Base-by-base conservation (phyloP, 1,139 yeast species). In the Pichia cactophila region DNA sequence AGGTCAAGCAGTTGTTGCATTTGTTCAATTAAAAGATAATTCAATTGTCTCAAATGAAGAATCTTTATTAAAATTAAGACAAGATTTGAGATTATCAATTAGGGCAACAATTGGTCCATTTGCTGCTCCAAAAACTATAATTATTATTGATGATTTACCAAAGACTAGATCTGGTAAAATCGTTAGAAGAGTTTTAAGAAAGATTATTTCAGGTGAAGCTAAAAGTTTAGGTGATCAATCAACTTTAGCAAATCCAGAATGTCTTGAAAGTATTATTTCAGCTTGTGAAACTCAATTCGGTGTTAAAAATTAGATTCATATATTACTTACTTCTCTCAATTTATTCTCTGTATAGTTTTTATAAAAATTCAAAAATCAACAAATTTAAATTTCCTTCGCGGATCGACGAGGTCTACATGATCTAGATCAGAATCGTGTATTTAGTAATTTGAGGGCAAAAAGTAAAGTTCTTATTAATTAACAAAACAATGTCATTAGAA, bases 101-200 rank as follows among this genome's bases (percentile, higher is more conserved):
- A 84, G 98, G 74, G 83, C 85, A 66, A 88, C 84, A 65, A 92
- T 92, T 67, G 98, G 98, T 50, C 98, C 98, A 50, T 92, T 92
- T 71, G 98, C 98, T 42, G 95, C 97, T 51, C 98, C 98, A 68
- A 90, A 90, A 73, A 75, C 86, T 43, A 90, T 90, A 50, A 80
- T 90, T 56, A 74, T 89, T 55, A 96, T 92, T 50, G 79, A 77
- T 52, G 98, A 92, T 65, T 80, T 92, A 69, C 98, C 98, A 69
- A 90, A 89, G 80, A 92, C 98, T 36, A 81, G 98, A 74, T 88
- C 96, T 33, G 98, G 98, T 63, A 92, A 92, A 79, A 90, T 92
- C 68, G 90, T 92, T 96, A 86, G 98, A 78, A 86, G 98, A 75
- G 86, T 92, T 61, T 78, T 92, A 71, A 84, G 98, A 75, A 92